Evolutionary conservation across 192 early-diverging fungal genomes (phyloP).

Genomic region (Neocallimastix lanati): DNA sequence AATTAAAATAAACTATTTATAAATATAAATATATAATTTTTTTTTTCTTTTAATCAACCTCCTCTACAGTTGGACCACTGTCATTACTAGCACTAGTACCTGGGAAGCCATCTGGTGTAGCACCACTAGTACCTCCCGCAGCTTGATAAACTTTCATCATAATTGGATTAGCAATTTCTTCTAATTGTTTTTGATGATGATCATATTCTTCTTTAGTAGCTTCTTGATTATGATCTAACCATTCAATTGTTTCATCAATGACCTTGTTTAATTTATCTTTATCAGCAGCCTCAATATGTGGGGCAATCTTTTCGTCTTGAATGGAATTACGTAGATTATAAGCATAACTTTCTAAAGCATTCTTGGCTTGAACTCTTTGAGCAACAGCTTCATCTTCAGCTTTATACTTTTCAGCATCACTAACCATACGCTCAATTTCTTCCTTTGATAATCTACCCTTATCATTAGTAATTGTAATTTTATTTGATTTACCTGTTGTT

Average conservation of each 20-base stretch:
- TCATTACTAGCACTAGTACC: slow-evolving; percentile 48
- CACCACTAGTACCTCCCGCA: slow-evolving; percentile 43
- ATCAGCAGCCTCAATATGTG: slow-evolving; percentile 65
- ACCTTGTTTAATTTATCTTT: slow-evolving; percentile 72
- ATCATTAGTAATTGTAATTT: slow-evolving; percentile 98
- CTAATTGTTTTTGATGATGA: slow-evolving; percentile 81
- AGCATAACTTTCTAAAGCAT: slow-evolving; percentile 89
- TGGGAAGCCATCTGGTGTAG: slow-evolving; percentile 28
- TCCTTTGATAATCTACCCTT: slow-evolving; percentile 96
- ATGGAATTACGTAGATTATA: slow-evolving; percentile 94
- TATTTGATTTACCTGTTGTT: slow-evolving; percentile 83
- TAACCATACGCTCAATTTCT: slow-evolving; percentile 94
- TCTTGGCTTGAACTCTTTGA: slow-evolving; percentile 74
- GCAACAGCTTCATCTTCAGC: slow-evolving; percentile 90
- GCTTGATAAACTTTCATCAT: slow-evolving; percentile 86
- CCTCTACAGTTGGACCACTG: slow-evolving; percentile 37
- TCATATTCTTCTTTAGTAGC: slow-evolving; percentile 97
- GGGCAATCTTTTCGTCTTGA: slow-evolving; percentile 59
- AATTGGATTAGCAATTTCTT: slow-evolving; percentile 88
- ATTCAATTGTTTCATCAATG: slow-evolving; percentile 81
- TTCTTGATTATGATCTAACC: slow-evolving; percentile 86
- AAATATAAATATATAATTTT: no score
- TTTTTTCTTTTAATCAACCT: slow-evolving; percentile 21
- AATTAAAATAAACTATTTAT: no score
- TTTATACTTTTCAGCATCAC: slow-evolving; percentile 53